Evolutionary conservation across 2,329 filamentous ascomycete species (phyloP).

Genomic region (Nothophoma quercina): DNA sequence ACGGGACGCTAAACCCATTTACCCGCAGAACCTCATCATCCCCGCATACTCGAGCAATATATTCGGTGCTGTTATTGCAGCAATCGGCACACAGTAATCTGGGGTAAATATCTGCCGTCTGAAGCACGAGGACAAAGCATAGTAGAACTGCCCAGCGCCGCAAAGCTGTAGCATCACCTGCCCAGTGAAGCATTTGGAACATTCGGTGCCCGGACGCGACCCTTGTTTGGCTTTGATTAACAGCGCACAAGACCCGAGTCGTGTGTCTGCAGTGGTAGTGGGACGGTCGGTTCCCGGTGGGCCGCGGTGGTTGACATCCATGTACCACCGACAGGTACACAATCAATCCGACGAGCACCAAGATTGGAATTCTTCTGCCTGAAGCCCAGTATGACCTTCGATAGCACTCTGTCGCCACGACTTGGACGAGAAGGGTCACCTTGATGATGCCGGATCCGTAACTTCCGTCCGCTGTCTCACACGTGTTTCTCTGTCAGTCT

Average conservation of each 20-base stretch:
- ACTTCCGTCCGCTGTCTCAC: constrained; percentile 24
- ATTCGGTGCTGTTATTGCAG: constrained; percentile 40
- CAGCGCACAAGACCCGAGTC: constrained; percentile 11
- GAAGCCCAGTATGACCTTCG: constrained; percentile 5
- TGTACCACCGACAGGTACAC: constrained; percentile 14
- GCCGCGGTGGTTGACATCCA: constrained; percentile 6
- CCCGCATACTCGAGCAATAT: constrained; percentile 43
- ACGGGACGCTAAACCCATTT: constrained; percentile 27
- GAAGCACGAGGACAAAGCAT: constrained; percentile 34
- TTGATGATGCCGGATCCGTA: constrained; percentile 24
- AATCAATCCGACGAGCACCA: constrained; percentile 17
- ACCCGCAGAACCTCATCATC: constrained; percentile 34
- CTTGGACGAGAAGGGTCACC: constrained; percentile 8
- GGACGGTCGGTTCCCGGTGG: constrained; percentile 14
- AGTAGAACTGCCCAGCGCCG: constrained; percentile 22
- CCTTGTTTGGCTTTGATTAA: constrained; percentile 22
- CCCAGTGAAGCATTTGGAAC: constrained; percentile 20
- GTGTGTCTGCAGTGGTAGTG: constrained; percentile 5
- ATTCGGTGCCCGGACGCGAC: constrained; percentile 25
- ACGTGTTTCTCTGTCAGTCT: constrained; percentile 26
- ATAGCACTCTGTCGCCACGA: constrained; percentile 1
- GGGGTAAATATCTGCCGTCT: constrained; percentile 38
- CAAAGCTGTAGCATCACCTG: constrained; percentile 32
- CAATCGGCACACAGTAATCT: constrained; percentile 25
- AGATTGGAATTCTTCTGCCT: constrained; percentile 16